Conservation (phyloP, 805 yeast species). For the Metschnikowia lochheadii region DNA sequence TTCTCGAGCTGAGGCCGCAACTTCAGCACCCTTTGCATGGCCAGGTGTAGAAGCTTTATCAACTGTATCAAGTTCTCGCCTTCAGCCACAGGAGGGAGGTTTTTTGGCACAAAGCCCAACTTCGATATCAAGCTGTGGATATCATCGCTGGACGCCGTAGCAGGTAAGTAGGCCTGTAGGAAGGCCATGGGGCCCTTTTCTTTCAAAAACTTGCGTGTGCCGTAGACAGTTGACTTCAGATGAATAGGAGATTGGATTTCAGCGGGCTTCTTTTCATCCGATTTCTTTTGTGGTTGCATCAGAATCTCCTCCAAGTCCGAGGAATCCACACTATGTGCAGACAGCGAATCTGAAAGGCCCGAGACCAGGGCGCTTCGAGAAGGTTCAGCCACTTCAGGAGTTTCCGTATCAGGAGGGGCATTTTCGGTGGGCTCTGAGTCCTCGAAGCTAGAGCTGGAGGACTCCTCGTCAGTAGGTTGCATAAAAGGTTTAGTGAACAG, state of each 20-base stretch:
- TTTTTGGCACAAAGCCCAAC: slow-evolving; percentile 55
- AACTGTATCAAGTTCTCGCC: slow-evolving; percentile 44
- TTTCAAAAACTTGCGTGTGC: slow-evolving; percentile 48
- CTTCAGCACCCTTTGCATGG: slow-evolving; percentile 57
- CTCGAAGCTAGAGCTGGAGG: neutral
- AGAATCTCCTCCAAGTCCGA: slow-evolving; percentile 13
- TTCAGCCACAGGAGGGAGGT: slow-evolving; percentile 28
- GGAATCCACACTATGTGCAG: slow-evolving; percentile 6
- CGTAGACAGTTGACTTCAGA: slow-evolving; percentile 9
- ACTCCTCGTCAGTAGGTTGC: slow-evolving; percentile 13
- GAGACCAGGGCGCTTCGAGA: neutral
- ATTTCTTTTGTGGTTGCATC: neutral
- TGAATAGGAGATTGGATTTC: neutral
- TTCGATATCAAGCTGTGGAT: slow-evolving; percentile 53
- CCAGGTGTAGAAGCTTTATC: slow-evolving; percentile 53
- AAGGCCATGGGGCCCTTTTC: slow-evolving; percentile 57
- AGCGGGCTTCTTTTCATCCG: neutral
- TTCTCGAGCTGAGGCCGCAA: slow-evolving; percentile 53
- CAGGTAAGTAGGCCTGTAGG: slow-evolving; percentile 57
- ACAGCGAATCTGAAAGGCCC: slow-evolving; percentile 4
- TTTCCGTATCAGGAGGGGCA: neutral
- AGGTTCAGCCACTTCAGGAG: too few species aligned
- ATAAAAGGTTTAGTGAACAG: slow-evolving; percentile 15
- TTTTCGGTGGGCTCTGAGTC: neutral
- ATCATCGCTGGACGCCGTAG: slow-evolving; percentile 54